Evolutionary conservation across 176 grass and related monocot species (phyloP).

Genomic region (Hsuehochloa calcarea): DNA sequence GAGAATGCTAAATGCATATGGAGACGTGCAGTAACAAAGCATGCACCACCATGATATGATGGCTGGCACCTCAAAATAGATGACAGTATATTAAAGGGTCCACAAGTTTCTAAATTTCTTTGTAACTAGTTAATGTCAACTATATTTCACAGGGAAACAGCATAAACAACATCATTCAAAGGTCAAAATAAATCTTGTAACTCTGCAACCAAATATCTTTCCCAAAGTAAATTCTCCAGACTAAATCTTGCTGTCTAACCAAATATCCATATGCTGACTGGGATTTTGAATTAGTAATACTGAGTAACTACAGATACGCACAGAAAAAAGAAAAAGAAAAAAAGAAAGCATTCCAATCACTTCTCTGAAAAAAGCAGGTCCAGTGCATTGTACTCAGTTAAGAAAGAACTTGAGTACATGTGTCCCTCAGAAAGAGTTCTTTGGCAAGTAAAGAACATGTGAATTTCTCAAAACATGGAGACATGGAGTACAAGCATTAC

Average conservation of each 20-base stretch:
- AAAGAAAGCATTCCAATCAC: not conserved
- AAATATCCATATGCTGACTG: not conserved
- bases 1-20: not conserved
- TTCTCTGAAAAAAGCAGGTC: not conserved
- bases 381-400: not conserved
- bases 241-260: not conserved
- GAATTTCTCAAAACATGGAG: slow-evolving; percentile 4
- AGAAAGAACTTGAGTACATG: not conserved
- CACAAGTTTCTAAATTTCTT: not conserved
- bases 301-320: not conserved
- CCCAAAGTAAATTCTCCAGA: not conserved
- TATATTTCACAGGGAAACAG: slow-evolving; percentile 10
- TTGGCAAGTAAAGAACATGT: slow-evolving; percentile 3
- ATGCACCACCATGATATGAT: not conserved
- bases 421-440: not conserved
- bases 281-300: not conserved
- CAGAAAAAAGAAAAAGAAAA: not conserved
- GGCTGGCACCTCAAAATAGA: not conserved
- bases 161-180: not conserved
- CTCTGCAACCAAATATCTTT: not conserved
- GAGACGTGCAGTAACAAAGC: not conserved
- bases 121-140: not conserved
- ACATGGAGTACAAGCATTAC: slow-evolving; percentile 34
- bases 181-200: not conserved
- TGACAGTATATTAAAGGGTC: not conserved